A percentile compares a stretch with the other conserved stretches of the same genome.
phyloP scores from a whole-genome alignment of 106 monocot species.

The Dendrobium nobile region DNA sequence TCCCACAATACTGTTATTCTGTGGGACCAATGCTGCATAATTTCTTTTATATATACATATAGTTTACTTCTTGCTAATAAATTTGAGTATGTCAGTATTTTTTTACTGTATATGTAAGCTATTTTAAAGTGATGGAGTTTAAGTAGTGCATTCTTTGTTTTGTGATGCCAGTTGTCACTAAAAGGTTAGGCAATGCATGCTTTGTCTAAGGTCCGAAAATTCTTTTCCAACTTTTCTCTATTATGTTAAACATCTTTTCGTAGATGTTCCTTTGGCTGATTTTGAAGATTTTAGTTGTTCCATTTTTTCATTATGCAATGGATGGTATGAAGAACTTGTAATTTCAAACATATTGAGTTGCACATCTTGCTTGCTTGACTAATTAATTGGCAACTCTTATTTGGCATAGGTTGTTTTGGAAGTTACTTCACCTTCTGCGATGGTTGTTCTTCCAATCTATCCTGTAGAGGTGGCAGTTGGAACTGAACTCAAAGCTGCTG shows the following conservation, averaged over 20 bases:
- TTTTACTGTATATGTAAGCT: too few relatives aligned
- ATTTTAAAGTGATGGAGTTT: too few relatives aligned
- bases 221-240: background rate
- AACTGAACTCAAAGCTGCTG: constrained; percentile 58
- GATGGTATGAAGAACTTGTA: background rate
- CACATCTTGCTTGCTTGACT: background rate
- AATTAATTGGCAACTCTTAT: background rate
- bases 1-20: too few relatives aligned
- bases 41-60: too few relatives aligned
- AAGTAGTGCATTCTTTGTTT: background rate
- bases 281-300: background rate
- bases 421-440: constrained; percentile 64
- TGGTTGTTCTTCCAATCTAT: constrained; percentile 55
- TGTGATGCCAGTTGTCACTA: background rate
- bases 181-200: background rate
- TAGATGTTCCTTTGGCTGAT: background rate
- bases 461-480: constrained; percentile 78
- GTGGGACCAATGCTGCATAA: too few relatives aligned
- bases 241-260: background rate
- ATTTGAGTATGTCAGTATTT: too few relatives aligned
- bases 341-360: background rate
- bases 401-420: constrained; percentile 52
- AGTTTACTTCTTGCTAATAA: too few relatives aligned
- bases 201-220: too few relatives aligned
- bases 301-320: background rate